These are phyloP conservation scores for Ophiostoma triangulosporum DNA, from an alignment of 2,329 filamentous ascomycete genomes.

Conservation along the genomic window DNA sequence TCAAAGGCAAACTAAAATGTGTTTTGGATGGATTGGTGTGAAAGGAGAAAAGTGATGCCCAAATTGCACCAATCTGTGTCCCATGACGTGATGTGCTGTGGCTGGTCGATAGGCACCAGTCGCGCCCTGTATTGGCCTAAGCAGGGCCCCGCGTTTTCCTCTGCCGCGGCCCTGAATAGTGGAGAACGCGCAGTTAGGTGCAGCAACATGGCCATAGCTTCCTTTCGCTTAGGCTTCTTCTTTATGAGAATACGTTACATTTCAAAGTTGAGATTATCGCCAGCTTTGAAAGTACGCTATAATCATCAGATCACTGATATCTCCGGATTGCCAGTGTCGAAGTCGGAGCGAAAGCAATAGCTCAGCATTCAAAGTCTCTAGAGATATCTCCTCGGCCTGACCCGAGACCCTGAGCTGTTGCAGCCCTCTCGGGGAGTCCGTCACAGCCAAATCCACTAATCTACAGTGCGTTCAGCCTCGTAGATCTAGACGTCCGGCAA, in stretches of 20 bases:
- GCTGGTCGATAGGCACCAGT: background rate
- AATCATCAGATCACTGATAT: no score
- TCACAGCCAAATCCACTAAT: background rate
- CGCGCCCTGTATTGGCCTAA: background rate
- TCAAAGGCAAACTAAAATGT: no score
- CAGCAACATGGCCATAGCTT: background rate
- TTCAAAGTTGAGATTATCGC: no score
- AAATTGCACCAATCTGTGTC: background rate
- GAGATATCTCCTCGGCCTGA: background rate
- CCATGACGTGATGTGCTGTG: background rate
- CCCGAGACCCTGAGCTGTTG: no score
- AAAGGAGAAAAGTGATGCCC: background rate
- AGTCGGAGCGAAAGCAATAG: no score
- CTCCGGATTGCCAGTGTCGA: no score
- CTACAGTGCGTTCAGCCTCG: no score
- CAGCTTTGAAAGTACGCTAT: no score
- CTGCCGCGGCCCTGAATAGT: background rate
- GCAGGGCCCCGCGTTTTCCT: background rate
- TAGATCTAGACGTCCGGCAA: no score
- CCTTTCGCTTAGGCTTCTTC: background rate
- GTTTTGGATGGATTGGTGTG: background rate
- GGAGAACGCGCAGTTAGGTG: background rate
- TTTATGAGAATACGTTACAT: no score
- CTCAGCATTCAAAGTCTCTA: background rate
- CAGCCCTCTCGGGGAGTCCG: background rate